These are phyloP conservation scores for Orbilia ellipsospora DNA, from an alignment of 2,329 filamentous ascomycete species.

Conservation along the genomic window DNA sequence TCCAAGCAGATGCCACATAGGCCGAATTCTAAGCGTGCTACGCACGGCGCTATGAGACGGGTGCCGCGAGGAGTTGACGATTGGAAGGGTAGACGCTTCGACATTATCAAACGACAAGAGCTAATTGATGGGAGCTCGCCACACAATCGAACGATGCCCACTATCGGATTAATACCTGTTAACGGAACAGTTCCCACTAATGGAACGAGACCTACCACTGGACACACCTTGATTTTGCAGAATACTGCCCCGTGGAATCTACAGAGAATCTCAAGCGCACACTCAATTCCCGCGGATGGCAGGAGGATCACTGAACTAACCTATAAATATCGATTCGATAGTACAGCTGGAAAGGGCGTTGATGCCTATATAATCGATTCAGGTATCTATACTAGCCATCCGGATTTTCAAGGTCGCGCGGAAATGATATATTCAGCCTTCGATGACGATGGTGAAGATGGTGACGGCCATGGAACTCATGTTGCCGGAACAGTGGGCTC, in stretches of 20 bases:
- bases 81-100: constrained; percentile 38
- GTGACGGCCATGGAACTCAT: constrained; percentile 65
- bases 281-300: constrained; percentile 58
- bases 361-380: constrained; percentile 67
- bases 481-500: constrained; percentile 57
- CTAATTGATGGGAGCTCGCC: too few species aligned
- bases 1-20: constrained; percentile 18
- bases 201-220: not conserved
- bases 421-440: constrained; percentile 59
- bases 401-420: constrained; percentile 59
- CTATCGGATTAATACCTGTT: too few species aligned
- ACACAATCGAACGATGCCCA: too few species aligned
- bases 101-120: constrained; percentile 23
- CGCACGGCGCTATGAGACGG: constrained; percentile 22
- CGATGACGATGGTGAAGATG: constrained; percentile 64
- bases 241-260: constrained; percentile 58
- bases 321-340: constrained; percentile 61
- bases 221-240: constrained; percentile 15
- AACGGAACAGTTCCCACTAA: not conserved
- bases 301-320: constrained; percentile 60
- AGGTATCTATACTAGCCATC: constrained; percentile 60
- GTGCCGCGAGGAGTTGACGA: constrained; percentile 17
- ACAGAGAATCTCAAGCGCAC: constrained; percentile 59
- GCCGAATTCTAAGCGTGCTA: not conserved
- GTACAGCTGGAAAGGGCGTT: constrained; percentile 62